A percentile compares a stretch with the other conserved stretches of the same genome.
Conservation (phyloP, 805 yeast species). For the Ogataea paraovalis region DNA sequence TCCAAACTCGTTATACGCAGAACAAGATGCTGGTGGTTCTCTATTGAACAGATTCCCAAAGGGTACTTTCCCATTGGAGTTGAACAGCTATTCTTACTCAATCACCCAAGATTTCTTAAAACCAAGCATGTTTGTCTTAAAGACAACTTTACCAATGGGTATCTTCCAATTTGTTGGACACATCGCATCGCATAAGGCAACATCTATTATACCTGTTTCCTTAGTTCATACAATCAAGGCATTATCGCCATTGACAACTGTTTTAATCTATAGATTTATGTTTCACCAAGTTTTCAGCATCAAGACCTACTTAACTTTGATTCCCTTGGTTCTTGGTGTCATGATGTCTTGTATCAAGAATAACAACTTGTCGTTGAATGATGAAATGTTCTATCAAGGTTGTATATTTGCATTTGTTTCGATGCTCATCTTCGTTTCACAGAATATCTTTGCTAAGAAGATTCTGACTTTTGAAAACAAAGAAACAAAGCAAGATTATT, state of each 20-base stretch:
- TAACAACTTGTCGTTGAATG: slow-evolving; percentile 18
- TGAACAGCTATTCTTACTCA: slow-evolving; percentile 27
- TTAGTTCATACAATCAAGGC: slow-evolving; percentile 93
- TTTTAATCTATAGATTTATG: slow-evolving; percentile 63
- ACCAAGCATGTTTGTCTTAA: slow-evolving; percentile 50
- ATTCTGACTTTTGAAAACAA: slow-evolving; percentile 48
- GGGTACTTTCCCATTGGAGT: slow-evolving; percentile 46
- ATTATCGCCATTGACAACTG: slow-evolving; percentile 84
- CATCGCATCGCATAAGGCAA: slow-evolving; percentile 87
- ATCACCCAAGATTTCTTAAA: slow-evolving; percentile 38
- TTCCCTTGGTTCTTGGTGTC: slow-evolving; percentile 81
- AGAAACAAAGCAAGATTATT: slow-evolving; percentile 23
- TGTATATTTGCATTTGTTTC: slow-evolving; percentile 48
- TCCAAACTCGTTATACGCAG: slow-evolving; percentile 33
- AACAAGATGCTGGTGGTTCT: slow-evolving; percentile 11
- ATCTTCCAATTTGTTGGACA: slow-evolving; percentile 91
- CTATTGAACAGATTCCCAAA: slow-evolving; percentile 36
- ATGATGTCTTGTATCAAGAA: slow-evolving; percentile 68
- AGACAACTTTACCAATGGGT: slow-evolving; percentile 90
- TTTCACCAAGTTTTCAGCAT: slow-evolving; percentile 54
- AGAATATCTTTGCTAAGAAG: slow-evolving; percentile 76
- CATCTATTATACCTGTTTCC: slow-evolving; percentile 88
- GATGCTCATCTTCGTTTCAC: slow-evolving; percentile 69
- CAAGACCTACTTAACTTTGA: slow-evolving; percentile 71
- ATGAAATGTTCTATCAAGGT: slow-evolving; percentile 35